Conservation (phyloP, 768 basidiomycete species). For the Chalciporus piperatus region DNA sequence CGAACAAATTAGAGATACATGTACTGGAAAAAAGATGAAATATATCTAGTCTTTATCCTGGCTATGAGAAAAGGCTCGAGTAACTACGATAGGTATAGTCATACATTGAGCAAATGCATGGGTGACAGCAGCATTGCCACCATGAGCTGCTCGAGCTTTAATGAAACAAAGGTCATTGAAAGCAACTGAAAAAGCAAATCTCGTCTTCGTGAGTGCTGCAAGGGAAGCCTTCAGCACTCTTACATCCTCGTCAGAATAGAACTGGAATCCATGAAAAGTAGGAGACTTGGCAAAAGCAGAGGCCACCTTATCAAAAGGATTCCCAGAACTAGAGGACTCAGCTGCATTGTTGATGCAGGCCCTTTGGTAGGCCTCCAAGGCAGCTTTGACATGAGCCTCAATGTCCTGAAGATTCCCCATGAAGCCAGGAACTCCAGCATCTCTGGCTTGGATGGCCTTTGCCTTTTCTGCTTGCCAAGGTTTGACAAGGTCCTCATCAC, state of each 20-base stretch:
- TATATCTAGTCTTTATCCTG: conserved; percentile 9
- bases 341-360: conserved; percentile 3
- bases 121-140: conserved; percentile 18
- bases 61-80: conserved; percentile 19
- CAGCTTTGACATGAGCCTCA: conserved; percentile 35
- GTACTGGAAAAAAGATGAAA: no score
- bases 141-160: conserved; percentile 43
- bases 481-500: conserved; percentile 34
- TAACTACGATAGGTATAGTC: conserved; percentile 16
- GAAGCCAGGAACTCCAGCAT: conserved; percentile 16
- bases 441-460: conserved; percentile 4
- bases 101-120: conserved; percentile 26
- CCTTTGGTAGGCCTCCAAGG: conserved; percentile 15
- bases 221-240: conserved; percentile 49
- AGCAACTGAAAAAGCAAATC: conserved; percentile 55
- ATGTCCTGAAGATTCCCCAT: conserved; percentile 40
- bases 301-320: conserved; percentile 25
- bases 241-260: conserved; percentile 36
- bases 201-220: conserved; percentile 37
- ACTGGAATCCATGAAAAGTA: conserved; percentile 20
- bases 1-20: no score
- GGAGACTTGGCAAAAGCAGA: no score
- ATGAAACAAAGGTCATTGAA: conserved; percentile 51
- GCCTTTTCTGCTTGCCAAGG: conserved; percentile 37
- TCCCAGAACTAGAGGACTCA: neutral